Evolutionary conservation across 768 basidiomycete genomes (phyloP).

Genomic region (Clitopilus passeckerianus): DNA sequence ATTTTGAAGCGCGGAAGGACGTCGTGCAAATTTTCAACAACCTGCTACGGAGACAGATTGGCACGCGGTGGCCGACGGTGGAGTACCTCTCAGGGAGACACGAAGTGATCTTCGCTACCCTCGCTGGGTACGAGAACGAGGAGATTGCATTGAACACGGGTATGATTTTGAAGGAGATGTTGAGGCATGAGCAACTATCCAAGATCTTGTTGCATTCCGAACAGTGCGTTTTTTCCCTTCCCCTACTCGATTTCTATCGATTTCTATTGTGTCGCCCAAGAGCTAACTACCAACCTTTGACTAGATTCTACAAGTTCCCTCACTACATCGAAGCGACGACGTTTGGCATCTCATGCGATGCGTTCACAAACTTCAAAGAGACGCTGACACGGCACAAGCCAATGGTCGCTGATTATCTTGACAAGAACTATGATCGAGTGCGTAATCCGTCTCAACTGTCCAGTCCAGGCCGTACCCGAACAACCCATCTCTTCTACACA

Average conservation of each 20-base stretch:
- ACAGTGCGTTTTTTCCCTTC: slow-evolving; percentile 59
- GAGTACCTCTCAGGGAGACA: slow-evolving; percentile 83
- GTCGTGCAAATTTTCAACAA: slow-evolving; percentile 88
- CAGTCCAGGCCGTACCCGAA: neutral
- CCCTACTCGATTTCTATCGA: neutral
- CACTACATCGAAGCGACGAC: slow-evolving; percentile 97
- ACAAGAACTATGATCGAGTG: slow-evolving; percentile 95
- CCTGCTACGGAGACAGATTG: slow-evolving; percentile 86
- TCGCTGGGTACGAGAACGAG: slow-evolving; percentile 92
- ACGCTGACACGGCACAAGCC: slow-evolving; percentile 94
- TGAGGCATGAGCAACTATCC: slow-evolving; percentile 86
- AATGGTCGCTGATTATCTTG: slow-evolving; percentile 96
- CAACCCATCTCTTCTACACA: neutral
- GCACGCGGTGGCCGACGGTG: slow-evolving; percentile 91
- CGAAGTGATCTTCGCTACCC: slow-evolving; percentile 72
- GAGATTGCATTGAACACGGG: slow-evolving; percentile 97
- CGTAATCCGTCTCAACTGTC: slow-evolving; percentile 17
- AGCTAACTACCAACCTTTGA: neutral
- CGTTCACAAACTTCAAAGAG: slow-evolving; percentile 97
- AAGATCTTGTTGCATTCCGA: slow-evolving; percentile 91
- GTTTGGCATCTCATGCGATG: slow-evolving; percentile 97
- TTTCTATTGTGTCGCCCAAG: neutral
- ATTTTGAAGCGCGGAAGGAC: slow-evolving; percentile 90
- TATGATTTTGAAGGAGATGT: slow-evolving; percentile 96
- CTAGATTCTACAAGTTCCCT: slow-evolving; percentile 93